phyloP scores from a whole-genome alignment of 768 basidiomycete species.

The Collybia sordida region DNA sequence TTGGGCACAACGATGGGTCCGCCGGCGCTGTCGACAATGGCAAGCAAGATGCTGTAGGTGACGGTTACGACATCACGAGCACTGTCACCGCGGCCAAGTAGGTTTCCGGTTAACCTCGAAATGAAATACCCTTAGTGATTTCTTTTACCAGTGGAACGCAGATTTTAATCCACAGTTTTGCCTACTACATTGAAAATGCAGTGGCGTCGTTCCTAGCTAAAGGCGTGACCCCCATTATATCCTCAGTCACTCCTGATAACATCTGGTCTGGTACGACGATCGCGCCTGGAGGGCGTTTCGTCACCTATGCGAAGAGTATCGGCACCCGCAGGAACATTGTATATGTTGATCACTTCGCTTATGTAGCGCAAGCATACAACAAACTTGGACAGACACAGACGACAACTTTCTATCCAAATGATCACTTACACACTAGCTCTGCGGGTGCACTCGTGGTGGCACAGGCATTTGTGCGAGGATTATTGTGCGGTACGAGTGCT shows the following conservation, averaged over 20 bases:
- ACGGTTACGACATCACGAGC: slow-evolving; percentile 17
- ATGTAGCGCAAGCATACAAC: slow-evolving; percentile 28
- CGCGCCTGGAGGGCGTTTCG: slow-evolving; percentile 26
- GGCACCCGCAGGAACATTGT: slow-evolving; percentile 18
- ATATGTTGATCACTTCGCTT: slow-evolving; percentile 32
- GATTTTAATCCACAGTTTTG: too few relatives aligned
- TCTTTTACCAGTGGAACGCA: slow-evolving; percentile 20
- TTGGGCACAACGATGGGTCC: slow-evolving; percentile 31
- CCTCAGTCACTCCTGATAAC: slow-evolving; percentile 34
- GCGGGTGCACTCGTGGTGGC: slow-evolving; percentile 34
- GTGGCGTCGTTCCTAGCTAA: slow-evolving; percentile 29
- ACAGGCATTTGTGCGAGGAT: slow-evolving; percentile 30
- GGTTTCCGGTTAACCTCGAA: background rate
- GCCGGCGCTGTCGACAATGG: slow-evolving; percentile 20
- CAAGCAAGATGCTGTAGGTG: slow-evolving; percentile 21
- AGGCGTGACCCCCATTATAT: slow-evolving; percentile 32
- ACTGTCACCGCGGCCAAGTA: slow-evolving; percentile 16
- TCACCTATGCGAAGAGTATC: slow-evolving; percentile 25
- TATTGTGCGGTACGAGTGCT: slow-evolving; percentile 26
- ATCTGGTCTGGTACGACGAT: slow-evolving; percentile 25
- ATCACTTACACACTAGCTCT: slow-evolving; percentile 33
- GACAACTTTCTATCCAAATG: slow-evolving; percentile 30
- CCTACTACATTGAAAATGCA: too few relatives aligned
- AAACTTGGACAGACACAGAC: slow-evolving; percentile 23
- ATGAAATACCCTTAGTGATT: background rate